Evolutionary conservation across 148 eudicot genomes (phyloP).

Genomic region (Beta vulgaris): DNA sequence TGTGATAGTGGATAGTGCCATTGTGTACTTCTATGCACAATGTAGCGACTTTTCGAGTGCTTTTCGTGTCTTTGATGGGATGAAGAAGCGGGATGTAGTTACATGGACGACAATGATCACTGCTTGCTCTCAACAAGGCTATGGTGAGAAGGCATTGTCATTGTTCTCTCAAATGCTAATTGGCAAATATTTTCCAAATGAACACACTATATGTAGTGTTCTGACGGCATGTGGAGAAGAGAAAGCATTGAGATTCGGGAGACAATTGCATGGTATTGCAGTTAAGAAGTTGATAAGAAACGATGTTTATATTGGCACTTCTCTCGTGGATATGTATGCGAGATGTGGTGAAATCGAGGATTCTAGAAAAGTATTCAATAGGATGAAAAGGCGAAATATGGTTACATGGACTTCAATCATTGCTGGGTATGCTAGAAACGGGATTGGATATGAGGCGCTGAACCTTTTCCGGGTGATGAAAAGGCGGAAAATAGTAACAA

Average conservation of each 20-base stretch:
- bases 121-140: constrained; percentile 63
- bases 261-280: constrained; percentile 62
- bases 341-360: constrained; percentile 61
- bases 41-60: constrained; percentile 63
- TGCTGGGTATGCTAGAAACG: constrained; percentile 71
- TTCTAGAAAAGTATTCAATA: constrained; percentile 58
- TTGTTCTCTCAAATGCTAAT: constrained; percentile 51
- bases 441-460: constrained; percentile 66
- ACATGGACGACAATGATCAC: constrained; percentile 85
- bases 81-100: constrained; percentile 65
- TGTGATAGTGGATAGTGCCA: constrained; percentile 53
- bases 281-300: constrained; percentile 52
- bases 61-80: constrained; percentile 50
- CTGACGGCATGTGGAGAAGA: constrained; percentile 81
- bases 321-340: constrained; percentile 79
- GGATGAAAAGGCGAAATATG: constrained; percentile 73
- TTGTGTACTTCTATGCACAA: constrained; percentile 58
- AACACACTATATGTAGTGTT: constrained; percentile 69
- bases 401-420: constrained; percentile 84
- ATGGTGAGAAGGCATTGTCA: constrained; percentile 45
- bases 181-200: constrained; percentile 59
- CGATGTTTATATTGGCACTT: constrained; percentile 65
- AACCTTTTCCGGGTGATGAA: constrained; percentile 60
- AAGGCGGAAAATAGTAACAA: constrained; percentile 59
- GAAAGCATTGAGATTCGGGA: constrained; percentile 59